Evolutionary conservation across 148 eudicot genomes (phyloP), one percentile per base, ranked within the genome.

Genomic region (Amaranthus cruentus): DNA sequence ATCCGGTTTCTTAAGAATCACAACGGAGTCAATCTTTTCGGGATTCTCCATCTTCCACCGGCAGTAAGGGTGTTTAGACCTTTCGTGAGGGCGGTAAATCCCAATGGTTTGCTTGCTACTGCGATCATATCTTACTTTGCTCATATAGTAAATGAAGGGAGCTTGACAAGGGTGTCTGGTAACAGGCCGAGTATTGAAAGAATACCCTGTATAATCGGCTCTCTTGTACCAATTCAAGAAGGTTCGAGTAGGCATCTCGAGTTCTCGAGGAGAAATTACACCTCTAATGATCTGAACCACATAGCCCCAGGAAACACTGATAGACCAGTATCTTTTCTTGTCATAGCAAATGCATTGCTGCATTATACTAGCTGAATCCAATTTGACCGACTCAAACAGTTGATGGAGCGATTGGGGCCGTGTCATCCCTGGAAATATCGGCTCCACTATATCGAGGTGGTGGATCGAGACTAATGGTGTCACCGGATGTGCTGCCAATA

Each of bases 341-440:
- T 83, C 86, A 52, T 83, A 83, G 77, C 86, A 83, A 38, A 83
- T 83, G 63, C 83, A 83, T 62, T 83, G 86, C 28, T 83, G 86
- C 78, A 83, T 72, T 62, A 80, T 65, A 53, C 83, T 78, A 6
- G 81, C 81, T 3, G 86, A 80, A 57, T 83, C 86, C 38, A 60
- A 65, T 66, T 68, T 74, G 55, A 78, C 73, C 0, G 83, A 73
- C 49, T 71, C 73, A 10, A 67, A 62, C 47, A 83, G 68, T 62
- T 75, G 83, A 38, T 64, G 48, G 5, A 83, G 48, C 43, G 83
- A 81, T 71, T 83, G 79, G 49, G 77, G 73, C 4, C 81, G 76
- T 10, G 80, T 71, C 74, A 77, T 75, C 2, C 67, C 53, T 15
- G 86, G 86, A 71, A 83, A 83, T 62, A 83, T 68, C 4, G 86